Base-by-base conservation (phyloP, 495 filamentous ascomycete species). In the Apiosordaria backusii region DNA sequence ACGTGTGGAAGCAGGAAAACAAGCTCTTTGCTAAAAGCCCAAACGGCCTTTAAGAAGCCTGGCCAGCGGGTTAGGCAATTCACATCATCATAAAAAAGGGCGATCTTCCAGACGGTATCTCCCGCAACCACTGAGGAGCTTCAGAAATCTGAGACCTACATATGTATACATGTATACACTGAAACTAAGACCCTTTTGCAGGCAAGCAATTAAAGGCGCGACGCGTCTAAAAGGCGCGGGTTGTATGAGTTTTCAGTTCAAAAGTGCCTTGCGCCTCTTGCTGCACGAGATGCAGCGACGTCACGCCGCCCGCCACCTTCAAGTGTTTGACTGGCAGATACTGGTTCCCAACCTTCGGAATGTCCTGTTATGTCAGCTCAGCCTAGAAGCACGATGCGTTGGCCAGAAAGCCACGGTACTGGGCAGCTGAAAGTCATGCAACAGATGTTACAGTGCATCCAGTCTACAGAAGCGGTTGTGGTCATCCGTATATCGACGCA, bases 381-480 rank as follows among this genome's bases (percentile, higher is more conserved):
- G 52, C 52, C 52, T 23, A 55, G 22, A 55, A 55, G 52, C 52
- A 55, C 52, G 52, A 55, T 55, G 52, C 18, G 52, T 18, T 55
- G 52, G 52, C 19, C 22, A n/a, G 52, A 55, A 15, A 15, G n/a
- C 52, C 52, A 45, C 35, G 35, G 35, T 45, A 45, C 35, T 45
- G 35, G 35, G 35, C 16, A 45, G 35, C 35, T 45, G 35, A 45
- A 45, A 45, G 35, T 45, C 35, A 45, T 45, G 35, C 35, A 45
- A 7, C 35, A 45, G 35, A 45, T 1, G 35, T 45, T 45, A 45
- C 35, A 45, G 35, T 15, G 13, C 35, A 15, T 45, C 35, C 13
- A 6, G 27, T 7, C 27, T 7, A 29, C 35, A 45, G 35, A 45
- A 45, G 35, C 35, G 35, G 35, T 18, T 45, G 35, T 45, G 35